Evolutionary conservation across 306 rosid species (phyloP).

Genomic region (Inga leiocalycina): DNA sequence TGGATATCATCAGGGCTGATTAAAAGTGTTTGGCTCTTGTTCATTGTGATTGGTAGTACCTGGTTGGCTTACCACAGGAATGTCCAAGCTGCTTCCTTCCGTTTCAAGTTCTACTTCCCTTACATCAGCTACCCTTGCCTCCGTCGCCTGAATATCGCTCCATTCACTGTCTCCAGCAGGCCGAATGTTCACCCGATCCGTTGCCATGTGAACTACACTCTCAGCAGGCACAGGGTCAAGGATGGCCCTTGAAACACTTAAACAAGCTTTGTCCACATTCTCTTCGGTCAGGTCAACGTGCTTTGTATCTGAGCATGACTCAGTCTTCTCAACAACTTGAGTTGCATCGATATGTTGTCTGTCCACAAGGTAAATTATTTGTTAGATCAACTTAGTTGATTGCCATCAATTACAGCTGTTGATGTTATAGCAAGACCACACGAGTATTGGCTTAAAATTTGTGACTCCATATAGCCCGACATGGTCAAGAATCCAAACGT

Average conservation of each 20-base stretch:
- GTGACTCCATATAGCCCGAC: neutral
- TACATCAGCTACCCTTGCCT: constrained; percentile 88
- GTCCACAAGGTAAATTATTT: constrained; percentile 32
- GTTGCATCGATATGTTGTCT: constrained; percentile 82
- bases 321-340: constrained; percentile 84
- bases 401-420: neutral
- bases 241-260: constrained; percentile 72
- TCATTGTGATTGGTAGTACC: constrained; percentile 59
- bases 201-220: constrained; percentile 78
- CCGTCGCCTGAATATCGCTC: constrained; percentile 96
- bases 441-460: neutral
- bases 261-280: constrained; percentile 97
- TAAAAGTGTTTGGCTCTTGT: constrained; percentile 65
- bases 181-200: constrained; percentile 61
- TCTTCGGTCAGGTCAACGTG: constrained; percentile 82
- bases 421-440: neutral
- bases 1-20: constrained; percentile 61
- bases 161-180: constrained; percentile 78
- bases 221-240: constrained; percentile 69
- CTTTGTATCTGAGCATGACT: constrained; percentile 88
- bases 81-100: constrained; percentile 88
- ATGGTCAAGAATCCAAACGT: neutral
- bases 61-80: constrained; percentile 86
- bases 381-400: constrained; percentile 23
- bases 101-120: constrained; percentile 81